Conservation (phyloP, 305 asterid species). For the Solanum hybrid region DNA sequence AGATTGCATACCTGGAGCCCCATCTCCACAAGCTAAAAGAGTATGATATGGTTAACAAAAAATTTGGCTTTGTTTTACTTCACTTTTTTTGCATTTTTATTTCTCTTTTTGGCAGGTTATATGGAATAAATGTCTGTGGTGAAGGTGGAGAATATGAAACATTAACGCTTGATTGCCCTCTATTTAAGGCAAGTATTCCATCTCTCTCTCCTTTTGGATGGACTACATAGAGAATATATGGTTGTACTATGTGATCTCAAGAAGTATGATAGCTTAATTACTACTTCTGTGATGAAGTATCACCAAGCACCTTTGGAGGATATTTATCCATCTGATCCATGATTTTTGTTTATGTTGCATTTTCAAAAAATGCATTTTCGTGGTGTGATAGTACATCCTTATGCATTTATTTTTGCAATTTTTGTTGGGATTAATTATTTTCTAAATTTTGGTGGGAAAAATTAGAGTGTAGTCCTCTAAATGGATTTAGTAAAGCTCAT, state of each 20-base stretch:
- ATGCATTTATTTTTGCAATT: background rate
- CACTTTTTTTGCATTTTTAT: background rate
- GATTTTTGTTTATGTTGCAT: background rate
- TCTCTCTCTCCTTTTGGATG: background rate
- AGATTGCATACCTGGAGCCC: constrained; percentile 43
- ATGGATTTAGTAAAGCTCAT: background rate
- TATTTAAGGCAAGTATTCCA: constrained; percentile 52
- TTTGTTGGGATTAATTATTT: background rate
- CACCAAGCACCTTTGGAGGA: background rate
- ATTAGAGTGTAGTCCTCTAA: background rate
- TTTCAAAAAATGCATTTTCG: background rate
- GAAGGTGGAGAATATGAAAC: constrained; percentile 99
- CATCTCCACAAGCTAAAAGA: constrained; percentile 82
- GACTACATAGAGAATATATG: background rate
- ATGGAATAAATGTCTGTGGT: constrained; percentile 91
- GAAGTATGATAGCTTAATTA: background rate
- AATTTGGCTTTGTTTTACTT: background rate
- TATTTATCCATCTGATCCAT: background rate
- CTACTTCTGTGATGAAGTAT: background rate
- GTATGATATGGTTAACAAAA: constrained; percentile 34
- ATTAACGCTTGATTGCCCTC: constrained; percentile 92
- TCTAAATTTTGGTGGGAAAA: background rate
- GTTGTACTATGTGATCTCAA: background rate
- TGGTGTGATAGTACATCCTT: background rate
- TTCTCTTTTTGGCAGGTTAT: constrained; percentile 48